These are phyloP conservation scores for Colletotrichum cordylinicola DNA, from an alignment of 2,329 filamentous ascomycete species.

Conservation along the genomic window DNA sequence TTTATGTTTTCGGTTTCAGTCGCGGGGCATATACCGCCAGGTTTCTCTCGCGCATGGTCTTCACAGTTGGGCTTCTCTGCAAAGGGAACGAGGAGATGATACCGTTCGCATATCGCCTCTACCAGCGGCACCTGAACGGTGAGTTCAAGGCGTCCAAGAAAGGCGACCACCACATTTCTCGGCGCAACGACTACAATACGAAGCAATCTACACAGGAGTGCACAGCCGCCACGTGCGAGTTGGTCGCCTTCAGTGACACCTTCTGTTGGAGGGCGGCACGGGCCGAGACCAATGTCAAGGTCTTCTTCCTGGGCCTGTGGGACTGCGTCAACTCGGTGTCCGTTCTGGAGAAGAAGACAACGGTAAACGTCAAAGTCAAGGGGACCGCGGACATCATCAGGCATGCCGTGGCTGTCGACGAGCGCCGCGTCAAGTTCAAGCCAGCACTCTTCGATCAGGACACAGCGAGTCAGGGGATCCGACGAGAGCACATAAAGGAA, in stretches of 20 bases:
- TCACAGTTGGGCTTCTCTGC: constrained; percentile 53
- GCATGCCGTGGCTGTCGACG: constrained; percentile 59
- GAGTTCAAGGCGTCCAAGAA: constrained; percentile 30
- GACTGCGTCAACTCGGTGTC: constrained; percentile 59
- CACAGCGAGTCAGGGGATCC: constrained; percentile 24
- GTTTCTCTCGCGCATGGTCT: constrained; percentile 57
- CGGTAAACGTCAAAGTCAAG: constrained; percentile 37
- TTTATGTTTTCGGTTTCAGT: constrained; percentile 61
- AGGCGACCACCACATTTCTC: background rate
- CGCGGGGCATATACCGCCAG: constrained; percentile 58
- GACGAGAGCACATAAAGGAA: constrained; percentile 48
- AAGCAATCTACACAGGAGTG: constrained; percentile 1
- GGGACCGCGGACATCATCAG: constrained; percentile 51
- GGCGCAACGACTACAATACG: constrained; percentile 24
- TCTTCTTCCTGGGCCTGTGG: constrained; percentile 60
- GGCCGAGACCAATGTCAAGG: constrained; percentile 41
- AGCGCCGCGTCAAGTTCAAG: constrained; percentile 61
- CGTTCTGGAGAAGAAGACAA: constrained; percentile 41
- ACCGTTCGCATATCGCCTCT: constrained; percentile 51
- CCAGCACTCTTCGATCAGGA: constrained; percentile 51
- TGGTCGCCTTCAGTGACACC: constrained; percentile 47
- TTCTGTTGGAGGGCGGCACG: constrained; percentile 42
- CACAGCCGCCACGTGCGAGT: background rate
- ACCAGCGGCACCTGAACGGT: constrained; percentile 43
- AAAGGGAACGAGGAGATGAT: constrained; percentile 60